These are phyloP conservation scores for Microbotryum violaceum DNA, from an alignment of 1,284 basidiomycete species.

Conservation along the genomic window DNA sequence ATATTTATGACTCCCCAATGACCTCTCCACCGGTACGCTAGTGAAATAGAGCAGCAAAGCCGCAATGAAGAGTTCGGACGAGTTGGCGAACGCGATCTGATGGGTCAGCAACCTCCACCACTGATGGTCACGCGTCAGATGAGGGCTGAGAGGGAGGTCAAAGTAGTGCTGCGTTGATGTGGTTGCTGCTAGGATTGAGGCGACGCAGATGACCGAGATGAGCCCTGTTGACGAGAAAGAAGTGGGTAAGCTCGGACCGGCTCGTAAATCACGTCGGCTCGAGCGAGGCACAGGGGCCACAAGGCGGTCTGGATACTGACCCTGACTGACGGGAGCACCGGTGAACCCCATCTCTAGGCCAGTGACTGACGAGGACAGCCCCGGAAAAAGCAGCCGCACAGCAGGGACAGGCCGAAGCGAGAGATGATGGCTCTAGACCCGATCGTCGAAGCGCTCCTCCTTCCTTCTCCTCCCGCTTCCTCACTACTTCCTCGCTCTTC, in stretches of 20 bases:
- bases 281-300: background rate
- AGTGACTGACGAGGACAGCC: too few relatives aligned
- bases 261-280: background rate
- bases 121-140: constrained; percentile 47
- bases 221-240: constrained; percentile 51
- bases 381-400: too few relatives aligned
- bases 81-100: constrained; percentile 71
- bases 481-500: too few relatives aligned
- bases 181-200: constrained; percentile 63
- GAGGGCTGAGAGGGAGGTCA: constrained; percentile 56
- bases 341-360: constrained; percentile 26
- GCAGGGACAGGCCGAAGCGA: too few relatives aligned
- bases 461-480: too few relatives aligned
- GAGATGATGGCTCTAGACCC: too few relatives aligned
- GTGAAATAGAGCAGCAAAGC: constrained; percentile 67
- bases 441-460: too few relatives aligned
- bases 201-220: constrained; percentile 61
- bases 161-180: constrained; percentile 57
- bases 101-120: constrained; percentile 75
- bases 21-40: constrained; percentile 66
- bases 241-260: background rate
- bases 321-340: constrained; percentile 68
- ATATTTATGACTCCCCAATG: constrained; percentile 78
- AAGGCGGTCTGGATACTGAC: constrained; percentile 40
- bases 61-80: constrained; percentile 71